Evolutionary conservation across 805 yeast genomes (phyloP).

Genomic region (Wickerhamomyces sydowiorum): DNA sequence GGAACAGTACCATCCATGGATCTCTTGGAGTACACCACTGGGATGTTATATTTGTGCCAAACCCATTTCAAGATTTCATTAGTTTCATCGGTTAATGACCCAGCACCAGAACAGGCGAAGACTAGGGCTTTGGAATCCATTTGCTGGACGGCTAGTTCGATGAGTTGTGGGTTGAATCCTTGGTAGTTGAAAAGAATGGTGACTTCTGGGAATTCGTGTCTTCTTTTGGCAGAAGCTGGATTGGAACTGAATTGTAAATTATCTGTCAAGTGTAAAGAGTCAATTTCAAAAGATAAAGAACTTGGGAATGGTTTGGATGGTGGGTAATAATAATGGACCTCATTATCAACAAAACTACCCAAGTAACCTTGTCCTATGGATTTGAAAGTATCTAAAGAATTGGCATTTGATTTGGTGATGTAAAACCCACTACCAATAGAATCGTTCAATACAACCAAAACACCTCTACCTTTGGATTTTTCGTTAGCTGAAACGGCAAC

Average conservation of each 20-base stretch:
- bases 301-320: conserved; percentile 52
- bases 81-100: conserved; percentile 49
- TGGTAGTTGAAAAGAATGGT: conserved; percentile 58
- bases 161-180: conserved; percentile 44
- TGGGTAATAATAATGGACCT: conserved; percentile 60
- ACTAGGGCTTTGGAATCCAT: conserved; percentile 49
- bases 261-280: conserved; percentile 17
- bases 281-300: conserved; percentile 32
- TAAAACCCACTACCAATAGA: conserved; percentile 66
- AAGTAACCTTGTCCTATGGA: conserved; percentile 63
- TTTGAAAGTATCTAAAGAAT: conserved; percentile 65
- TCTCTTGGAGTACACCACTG: conserved; percentile 59
- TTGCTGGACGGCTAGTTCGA: conserved; percentile 40
- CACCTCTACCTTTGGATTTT: conserved; percentile 50
- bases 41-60: conserved; percentile 36
- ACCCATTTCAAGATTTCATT: conserved; percentile 37
- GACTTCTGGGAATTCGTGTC: conserved; percentile 35
- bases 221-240: conserved; percentile 19
- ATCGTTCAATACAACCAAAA: conserved; percentile 60
- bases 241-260: conserved; percentile 18
- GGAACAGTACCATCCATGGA: conserved; percentile 73
- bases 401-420: conserved; percentile 66
- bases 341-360: conserved; percentile 64
- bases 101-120: conserved; percentile 70
- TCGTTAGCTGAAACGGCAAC: conserved; percentile 53